A percentile compares a stretch with the other conserved stretches of the same genome.
Conservation (phyloP, 345 rosid genomes). For the Cochlearia excelsa region DNA sequence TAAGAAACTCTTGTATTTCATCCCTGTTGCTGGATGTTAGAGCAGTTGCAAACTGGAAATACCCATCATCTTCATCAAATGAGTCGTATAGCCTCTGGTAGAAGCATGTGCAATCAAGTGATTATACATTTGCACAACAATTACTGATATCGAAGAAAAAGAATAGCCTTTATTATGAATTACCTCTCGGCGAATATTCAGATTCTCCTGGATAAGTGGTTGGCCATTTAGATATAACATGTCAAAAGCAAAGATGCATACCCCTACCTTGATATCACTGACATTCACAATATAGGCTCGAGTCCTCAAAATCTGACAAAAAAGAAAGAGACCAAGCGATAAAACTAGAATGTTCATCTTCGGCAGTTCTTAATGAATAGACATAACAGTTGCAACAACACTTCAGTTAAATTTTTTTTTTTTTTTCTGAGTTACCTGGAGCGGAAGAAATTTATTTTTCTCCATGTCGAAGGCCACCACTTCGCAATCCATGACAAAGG, state of each 20-base stretch:
- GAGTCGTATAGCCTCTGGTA: constrained; percentile 69
- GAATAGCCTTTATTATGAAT: not conserved
- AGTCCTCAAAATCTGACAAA: constrained; percentile 64
- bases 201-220: constrained; percentile 73
- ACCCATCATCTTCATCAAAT: constrained; percentile 78
- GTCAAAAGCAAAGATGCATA: constrained; percentile 93
- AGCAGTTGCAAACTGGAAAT: constrained; percentile 85
- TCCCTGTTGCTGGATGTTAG: constrained; percentile 79
- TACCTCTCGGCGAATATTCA: constrained; percentile 82
- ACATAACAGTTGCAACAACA: constrained; percentile 12
- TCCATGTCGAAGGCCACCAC: constrained; percentile 84
- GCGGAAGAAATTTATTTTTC: constrained; percentile 73
- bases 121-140: constrained; percentile 5
- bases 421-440: constrained; percentile 54
- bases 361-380: not conserved
- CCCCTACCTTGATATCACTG: constrained; percentile 84
- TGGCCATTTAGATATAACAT: constrained; percentile 73
- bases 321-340: not conserved
- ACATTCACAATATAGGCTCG: constrained; percentile 79
- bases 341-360: not conserved
- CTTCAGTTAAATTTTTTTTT: not conserved
- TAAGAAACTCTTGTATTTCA: constrained; percentile 89
- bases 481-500: constrained; percentile 91
- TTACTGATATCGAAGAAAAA: constrained; percentile 10
- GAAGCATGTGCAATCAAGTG: constrained; percentile 12